These are phyloP conservation scores for Podospora fimiseda DNA, from an alignment of 495 filamentous ascomycete species.

Conservation along the genomic window DNA sequence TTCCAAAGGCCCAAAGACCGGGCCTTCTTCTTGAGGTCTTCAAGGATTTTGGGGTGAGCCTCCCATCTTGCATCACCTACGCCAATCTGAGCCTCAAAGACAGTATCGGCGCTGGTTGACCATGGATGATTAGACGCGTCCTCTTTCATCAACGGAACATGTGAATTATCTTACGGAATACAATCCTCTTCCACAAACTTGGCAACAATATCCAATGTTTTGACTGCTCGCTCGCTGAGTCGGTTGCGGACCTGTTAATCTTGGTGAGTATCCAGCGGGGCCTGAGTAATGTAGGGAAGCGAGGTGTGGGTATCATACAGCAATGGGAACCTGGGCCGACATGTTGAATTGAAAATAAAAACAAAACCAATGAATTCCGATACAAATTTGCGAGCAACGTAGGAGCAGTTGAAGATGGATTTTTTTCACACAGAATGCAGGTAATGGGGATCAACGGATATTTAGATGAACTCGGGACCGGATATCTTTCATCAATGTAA, in stretches of 20 bases:
- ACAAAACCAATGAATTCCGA: background rate
- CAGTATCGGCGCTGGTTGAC: conserved; percentile 56
- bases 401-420: background rate
- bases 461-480: conserved; percentile 5
- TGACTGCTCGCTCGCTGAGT: conserved; percentile 76
- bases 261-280: conserved; percentile 21
- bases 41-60: conserved; percentile 71
- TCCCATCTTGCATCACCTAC: conserved; percentile 67
- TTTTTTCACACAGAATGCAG: too few relatives aligned
- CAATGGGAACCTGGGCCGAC: conserved; percentile 61
- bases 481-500: background rate
- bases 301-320: conserved; percentile 44
- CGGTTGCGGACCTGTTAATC: conserved; percentile 41
- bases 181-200: conserved; percentile 97
- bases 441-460: too few relatives aligned
- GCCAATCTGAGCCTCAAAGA: conserved; percentile 74
- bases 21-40: conserved; percentile 81
- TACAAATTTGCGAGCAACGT: background rate
- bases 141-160: background rate
- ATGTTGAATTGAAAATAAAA: conserved; percentile 37
- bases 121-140: conserved; percentile 9
- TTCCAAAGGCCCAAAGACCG: conserved; percentile 90
- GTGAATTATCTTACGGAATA: conserved; percentile 51
- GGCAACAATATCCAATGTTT: conserved; percentile 64
- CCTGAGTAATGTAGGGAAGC: background rate